Evolutionary conservation across 1,284 basidiomycete genomes (phyloP).

Genomic region (Inonotus obliquus): DNA sequence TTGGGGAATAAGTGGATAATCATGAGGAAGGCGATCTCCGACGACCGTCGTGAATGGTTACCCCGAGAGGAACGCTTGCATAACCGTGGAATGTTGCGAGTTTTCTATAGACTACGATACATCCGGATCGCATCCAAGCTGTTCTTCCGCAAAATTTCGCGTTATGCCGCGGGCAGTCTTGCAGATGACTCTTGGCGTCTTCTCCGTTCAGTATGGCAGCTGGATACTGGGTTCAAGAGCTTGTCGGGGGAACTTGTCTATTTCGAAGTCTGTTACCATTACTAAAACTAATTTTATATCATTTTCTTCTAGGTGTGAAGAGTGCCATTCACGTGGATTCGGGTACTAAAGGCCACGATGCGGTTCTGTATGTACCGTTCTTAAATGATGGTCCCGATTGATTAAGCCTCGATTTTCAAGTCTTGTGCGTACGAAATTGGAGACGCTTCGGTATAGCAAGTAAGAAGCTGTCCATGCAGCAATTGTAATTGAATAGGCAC

Average conservation of each 20-base stretch:
- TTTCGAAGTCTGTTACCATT: background rate
- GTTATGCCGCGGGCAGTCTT: background rate
- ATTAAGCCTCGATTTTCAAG: background rate
- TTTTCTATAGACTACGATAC: background rate
- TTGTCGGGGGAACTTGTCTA: background rate
- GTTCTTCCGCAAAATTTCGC: background rate
- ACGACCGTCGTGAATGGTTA: background rate
- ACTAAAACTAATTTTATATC: background rate
- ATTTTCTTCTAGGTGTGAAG: no score
- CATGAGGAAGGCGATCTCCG: background rate
- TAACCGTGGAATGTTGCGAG: background rate
- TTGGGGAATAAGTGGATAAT: background rate
- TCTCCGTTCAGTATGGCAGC: background rate
- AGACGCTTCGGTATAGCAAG: background rate
- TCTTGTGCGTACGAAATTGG: background rate
- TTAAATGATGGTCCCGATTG: background rate
- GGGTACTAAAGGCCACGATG: background rate
- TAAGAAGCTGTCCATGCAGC: background rate
- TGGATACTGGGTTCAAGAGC: background rate
- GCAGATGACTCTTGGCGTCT: background rate
- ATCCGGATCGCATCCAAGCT: background rate
- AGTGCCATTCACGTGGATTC: background rate
- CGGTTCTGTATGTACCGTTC: background rate
- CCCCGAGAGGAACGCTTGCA: background rate
- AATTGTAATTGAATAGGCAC: background rate